Evolutionary conservation across 1,139 yeast species (phyloP), one percentile per base, ranked within the genome.

Genomic region (Magnusiomyces fungicola): DNA sequence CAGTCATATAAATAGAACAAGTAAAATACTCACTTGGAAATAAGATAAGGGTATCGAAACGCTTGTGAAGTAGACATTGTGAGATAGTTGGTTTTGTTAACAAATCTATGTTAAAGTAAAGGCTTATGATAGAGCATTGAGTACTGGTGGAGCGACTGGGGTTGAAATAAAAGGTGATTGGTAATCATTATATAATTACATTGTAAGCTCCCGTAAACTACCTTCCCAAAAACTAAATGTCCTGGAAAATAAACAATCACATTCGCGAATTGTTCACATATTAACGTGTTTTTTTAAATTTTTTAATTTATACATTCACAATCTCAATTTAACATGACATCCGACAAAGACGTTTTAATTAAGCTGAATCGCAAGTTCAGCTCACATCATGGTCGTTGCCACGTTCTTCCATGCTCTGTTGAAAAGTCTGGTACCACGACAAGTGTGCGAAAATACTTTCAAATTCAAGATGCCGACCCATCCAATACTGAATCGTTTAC

Each of bases 41-140:
- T 50, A 24, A 50, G 47, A 36, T 47, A 50, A 12, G 53, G 53
- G 43, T 50, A 50, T 21, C 39, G 40, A 33, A 43, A 32, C 5
- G 16, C 16, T n/a, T 32, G 36, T n/a, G 5, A 5, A 14, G 36
- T 32, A 32, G 30, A 7, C 10, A 12, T 27, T 27, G 7, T 38
- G 38, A 16, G 37, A 33, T 33, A 6, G 7, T 7, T 33, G 37
- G 18, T 7, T 16, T 16, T 34, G 30, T 7, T 12, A 7, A 27
- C 12, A 27, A 7, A 27, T 27, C 7, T 27, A 27, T 27, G 12
- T 27, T 12, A 7, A 27, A 7, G 12, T 27, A 27, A 7, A 27
- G 10, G 7, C 12, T 27, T 27, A 27, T 27, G 12, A 12, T 7
- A 27, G 30, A 27, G 12, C 10, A 27, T 7, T 27, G 30, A 27